Conservation (phyloP, 2,329 filamentous ascomycete species). For the Cordyceps javanica region DNA sequence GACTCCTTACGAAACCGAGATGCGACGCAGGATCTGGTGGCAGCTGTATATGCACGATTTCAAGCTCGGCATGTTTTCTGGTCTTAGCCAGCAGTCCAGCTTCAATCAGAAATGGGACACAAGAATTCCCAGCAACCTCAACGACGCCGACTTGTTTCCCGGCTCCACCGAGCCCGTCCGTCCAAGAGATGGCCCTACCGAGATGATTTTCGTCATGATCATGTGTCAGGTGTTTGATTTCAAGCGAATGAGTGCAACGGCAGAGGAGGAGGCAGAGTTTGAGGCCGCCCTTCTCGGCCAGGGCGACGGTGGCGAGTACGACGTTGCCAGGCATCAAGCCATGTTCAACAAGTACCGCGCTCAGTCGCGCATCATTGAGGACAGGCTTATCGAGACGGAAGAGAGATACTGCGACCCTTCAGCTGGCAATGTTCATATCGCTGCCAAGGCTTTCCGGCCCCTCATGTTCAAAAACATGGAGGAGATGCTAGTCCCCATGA, state of each 20-base stretch:
- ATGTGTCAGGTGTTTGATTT: slow-evolving; percentile 45
- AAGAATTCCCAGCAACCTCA: slow-evolving; percentile 49
- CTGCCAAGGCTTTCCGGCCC: slow-evolving; percentile 41
- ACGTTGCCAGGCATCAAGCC: slow-evolving; percentile 23
- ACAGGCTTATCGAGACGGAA: slow-evolving; percentile 39
- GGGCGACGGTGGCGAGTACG: slow-evolving; percentile 26
- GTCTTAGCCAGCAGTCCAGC: slow-evolving; percentile 41
- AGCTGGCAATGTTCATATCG: slow-evolving; percentile 46
- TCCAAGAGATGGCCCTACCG: slow-evolving; percentile 50
- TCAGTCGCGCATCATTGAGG: slow-evolving; percentile 37
- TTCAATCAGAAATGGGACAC: slow-evolving; percentile 50
- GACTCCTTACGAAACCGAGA: slow-evolving; percentile 58
- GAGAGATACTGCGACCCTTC: slow-evolving; percentile 43
- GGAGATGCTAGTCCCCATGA: slow-evolving; percentile 41
- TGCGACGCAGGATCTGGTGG: slow-evolving; percentile 64
- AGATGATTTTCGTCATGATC: slow-evolving; percentile 53
- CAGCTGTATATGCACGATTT: slow-evolving; percentile 53
- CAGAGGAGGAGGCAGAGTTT: slow-evolving; percentile 36
- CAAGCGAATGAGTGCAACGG: slow-evolving; percentile 25
- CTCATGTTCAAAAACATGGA: slow-evolving; percentile 45
- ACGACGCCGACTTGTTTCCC: slow-evolving; percentile 53
- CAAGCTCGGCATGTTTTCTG: slow-evolving; percentile 51
- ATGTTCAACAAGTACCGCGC: slow-evolving; percentile 36
- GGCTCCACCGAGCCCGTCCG: slow-evolving; percentile 44
- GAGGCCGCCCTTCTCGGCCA: slow-evolving; percentile 45